These are phyloP conservation scores for Phytophthora hybrid DNA, from an alignment of 352 stramenopile species.

Conservation along the genomic window DNA sequence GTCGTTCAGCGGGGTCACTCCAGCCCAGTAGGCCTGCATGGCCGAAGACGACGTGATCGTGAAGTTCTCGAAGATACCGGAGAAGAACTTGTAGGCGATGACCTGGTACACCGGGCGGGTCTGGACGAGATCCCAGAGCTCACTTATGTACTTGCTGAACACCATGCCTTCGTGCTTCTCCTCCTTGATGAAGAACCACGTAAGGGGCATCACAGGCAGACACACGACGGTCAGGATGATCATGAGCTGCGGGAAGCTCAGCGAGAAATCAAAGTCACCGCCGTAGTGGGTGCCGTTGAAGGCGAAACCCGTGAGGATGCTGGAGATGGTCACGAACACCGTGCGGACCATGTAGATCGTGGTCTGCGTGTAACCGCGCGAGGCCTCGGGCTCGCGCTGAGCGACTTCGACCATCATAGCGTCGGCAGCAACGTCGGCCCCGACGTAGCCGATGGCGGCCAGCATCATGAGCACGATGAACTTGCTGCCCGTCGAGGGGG, in stretches of 20 bases:
- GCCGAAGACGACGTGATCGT: constrained; percentile 40
- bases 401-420: constrained; percentile 62
- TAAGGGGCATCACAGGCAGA: constrained; percentile 51
- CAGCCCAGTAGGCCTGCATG: constrained; percentile 49
- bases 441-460: constrained; percentile 55
- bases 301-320: constrained; percentile 49
- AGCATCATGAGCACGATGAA: constrained; percentile 61
- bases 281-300: constrained; percentile 56
- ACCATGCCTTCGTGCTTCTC: constrained; percentile 43
- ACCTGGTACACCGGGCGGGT: constrained; percentile 55
- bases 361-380: constrained; percentile 57
- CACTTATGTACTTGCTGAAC: constrained; percentile 46
- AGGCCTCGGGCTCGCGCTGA: constrained; percentile 55
- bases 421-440: constrained; percentile 60
- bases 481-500: constrained; percentile 41
- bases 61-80: constrained; percentile 50
- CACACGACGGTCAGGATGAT: constrained; percentile 41
- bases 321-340: constrained; percentile 48
- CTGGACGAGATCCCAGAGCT: constrained; percentile 54
- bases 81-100: constrained; percentile 58
- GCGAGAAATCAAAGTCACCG: constrained; percentile 52
- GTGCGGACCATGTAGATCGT: constrained; percentile 55
- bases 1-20: constrained; percentile 42
- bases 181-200: constrained; percentile 60
- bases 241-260: constrained; percentile 50